Evolutionary conservation across 2,329 filamentous ascomycete genomes (phyloP), one percentile per base, ranked within the genome.

Genomic region (Neonectria neomacrospora): DNA sequence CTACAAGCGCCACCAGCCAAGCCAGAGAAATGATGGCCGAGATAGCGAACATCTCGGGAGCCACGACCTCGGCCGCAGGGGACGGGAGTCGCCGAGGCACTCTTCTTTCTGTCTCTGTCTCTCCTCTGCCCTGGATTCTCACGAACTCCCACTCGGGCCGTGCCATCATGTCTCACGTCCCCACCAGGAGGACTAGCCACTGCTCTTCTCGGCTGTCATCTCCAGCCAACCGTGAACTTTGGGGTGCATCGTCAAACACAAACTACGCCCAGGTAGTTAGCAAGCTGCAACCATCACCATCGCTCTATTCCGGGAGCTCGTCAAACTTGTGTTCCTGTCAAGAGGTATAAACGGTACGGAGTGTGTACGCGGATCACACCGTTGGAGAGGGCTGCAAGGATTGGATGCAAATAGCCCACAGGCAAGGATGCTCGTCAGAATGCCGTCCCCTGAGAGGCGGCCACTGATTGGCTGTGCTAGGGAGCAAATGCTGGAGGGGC

Each of bases 371-470:
- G 51, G 66, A 72, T 67, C 69, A 67, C 64, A 64, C 70, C 68
- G 70, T 72, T 72, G 61, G 60, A 67, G 58, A 68, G 64, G 54
- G 50, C 55, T 66, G 67, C 70, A 69, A 58, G 67, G 68, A 66
- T 69, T 61, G 67, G 68, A 66, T 69, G 41, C 58, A 58, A 55
- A 55, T 45, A 55, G 28, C n/a, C 55, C 37, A 52, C 34, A 32
- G 32, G 44, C 45, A 58, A 54, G 60, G 50, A 41, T 54, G 61
- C 54, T 63, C 66, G 64, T 62, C 64, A 63, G 67, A 28, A 48
- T 64, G 61, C 58, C 52, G 54, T 71, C 70, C 62, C 70, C 70
- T 72, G 70, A 67, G 68, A 54, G 45, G 37, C 57, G 56, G 57
- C 52, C 30, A 55, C 51, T 71, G 61, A 72, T 72, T 72, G 70